These are phyloP conservation scores for Beauveria sp. DNA, from an alignment of 2,329 filamentous ascomycete species.

Conservation along the genomic window DNA sequence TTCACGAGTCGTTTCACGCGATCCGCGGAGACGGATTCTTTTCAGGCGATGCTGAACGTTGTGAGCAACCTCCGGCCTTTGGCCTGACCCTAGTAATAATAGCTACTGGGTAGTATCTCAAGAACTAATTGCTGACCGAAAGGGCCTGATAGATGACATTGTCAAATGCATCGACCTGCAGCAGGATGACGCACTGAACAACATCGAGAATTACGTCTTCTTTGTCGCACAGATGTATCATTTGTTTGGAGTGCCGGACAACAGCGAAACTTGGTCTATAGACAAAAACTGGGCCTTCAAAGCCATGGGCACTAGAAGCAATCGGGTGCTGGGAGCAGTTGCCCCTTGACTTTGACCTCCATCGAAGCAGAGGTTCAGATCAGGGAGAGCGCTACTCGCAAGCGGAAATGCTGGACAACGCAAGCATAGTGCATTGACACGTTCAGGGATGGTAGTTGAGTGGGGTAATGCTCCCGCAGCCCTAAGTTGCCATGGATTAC, in stretches of 20 bases:
- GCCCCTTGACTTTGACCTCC: too few species aligned
- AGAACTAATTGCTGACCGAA: neutral
- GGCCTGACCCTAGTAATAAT: neutral
- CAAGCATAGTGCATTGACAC: too few species aligned
- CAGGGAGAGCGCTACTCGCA: too few species aligned
- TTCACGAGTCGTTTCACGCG: too few species aligned
- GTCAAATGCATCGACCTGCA: neutral
- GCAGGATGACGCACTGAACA: neutral
- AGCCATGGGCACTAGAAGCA: accelerated
- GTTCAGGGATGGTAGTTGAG: too few species aligned
- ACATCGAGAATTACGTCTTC: slow-evolving; percentile 4
- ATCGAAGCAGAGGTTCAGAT: too few species aligned
- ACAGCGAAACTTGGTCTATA: neutral
- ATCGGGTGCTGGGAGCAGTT: neutral
- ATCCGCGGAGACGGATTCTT: too few species aligned
- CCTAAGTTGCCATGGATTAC: too few species aligned
- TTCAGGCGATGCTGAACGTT: too few species aligned
- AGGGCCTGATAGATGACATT: neutral
- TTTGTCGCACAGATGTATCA: slow-evolving; percentile 3
- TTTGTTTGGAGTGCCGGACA: neutral
- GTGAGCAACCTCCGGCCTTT: too few species aligned
- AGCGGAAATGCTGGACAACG: too few species aligned
- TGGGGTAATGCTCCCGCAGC: too few species aligned
- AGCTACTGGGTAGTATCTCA: neutral
- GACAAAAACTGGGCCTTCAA: neutral